phyloP scores from a whole-genome alignment of 2,329 filamentous ascomycete genomes.

The Neophaeococcomyces mojaviensis region DNA sequence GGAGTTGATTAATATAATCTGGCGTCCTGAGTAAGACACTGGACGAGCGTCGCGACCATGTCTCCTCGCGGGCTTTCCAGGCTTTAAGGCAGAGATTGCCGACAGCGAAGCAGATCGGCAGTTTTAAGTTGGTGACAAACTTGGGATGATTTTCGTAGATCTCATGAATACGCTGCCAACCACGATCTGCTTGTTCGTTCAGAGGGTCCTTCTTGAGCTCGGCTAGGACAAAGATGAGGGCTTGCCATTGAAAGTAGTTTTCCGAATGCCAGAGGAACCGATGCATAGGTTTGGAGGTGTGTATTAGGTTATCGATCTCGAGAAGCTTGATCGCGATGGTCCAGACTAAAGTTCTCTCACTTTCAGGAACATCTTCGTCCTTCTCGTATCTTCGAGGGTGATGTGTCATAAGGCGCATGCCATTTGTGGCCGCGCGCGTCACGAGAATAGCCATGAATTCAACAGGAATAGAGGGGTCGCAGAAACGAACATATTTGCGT shows the following conservation, averaged over 20 bases:
- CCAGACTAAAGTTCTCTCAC: slow-evolving; percentile 35
- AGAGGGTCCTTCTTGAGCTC: slow-evolving; percentile 33
- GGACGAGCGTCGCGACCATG: slow-evolving; percentile 13
- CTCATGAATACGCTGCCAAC: slow-evolving; percentile 41
- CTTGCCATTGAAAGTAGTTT: slow-evolving; percentile 45
- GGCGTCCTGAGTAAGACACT: slow-evolving; percentile 13
- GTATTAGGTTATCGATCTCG: slow-evolving; percentile 34
- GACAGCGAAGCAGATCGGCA: slow-evolving; percentile 37
- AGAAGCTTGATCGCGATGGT: slow-evolving; percentile 31
- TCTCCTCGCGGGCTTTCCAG: slow-evolving; percentile 30
- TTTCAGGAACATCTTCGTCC: slow-evolving; percentile 25
- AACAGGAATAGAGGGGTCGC: slow-evolving; percentile 42
- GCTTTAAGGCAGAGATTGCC: slow-evolving; percentile 37
- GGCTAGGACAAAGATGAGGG: slow-evolving; percentile 44
- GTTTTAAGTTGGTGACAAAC: slow-evolving; percentile 30
- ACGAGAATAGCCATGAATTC: slow-evolving; percentile 41
- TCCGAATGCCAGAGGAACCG: slow-evolving; percentile 42
- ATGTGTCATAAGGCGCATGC: slow-evolving; percentile 40
- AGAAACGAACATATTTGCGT: slow-evolving; percentile 47
- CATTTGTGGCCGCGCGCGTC: slow-evolving; percentile 36
- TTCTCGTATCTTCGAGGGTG: slow-evolving; percentile 34
- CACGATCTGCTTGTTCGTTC: slow-evolving; percentile 30
- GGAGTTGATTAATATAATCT: slow-evolving; percentile 18
- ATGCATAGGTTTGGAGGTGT: slow-evolving; percentile 32
- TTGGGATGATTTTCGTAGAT: slow-evolving; percentile 37